Evolutionary conservation across 306 rosid species (phyloP), one percentile per base, ranked within the genome.

Genomic region (Malus asiatica): DNA sequence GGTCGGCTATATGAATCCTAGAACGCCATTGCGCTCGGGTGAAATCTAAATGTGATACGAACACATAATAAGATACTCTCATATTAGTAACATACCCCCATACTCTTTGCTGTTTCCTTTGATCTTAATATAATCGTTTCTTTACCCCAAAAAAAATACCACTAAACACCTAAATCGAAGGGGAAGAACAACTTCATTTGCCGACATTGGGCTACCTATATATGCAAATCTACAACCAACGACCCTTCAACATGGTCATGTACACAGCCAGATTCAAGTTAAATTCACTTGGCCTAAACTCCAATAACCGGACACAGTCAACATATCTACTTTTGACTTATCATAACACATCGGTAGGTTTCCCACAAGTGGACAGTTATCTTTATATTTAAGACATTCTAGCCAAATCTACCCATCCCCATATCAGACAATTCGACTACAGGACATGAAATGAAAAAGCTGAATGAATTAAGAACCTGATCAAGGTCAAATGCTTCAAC

Each of bases 401-500:
- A 23, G 61, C 23, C 10, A 13, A 23, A 11, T 11, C 59, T 61
- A 71, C 13, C 27, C 40, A 42, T 25, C 14, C 53, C 44, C 52
- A 13, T 53, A 3, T 51, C 42, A 10, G 29, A 58, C 73, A 45
- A 69, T 30, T 52, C 44, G 25, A 51, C 68, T 40, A 23, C 35
- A 52, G 58, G 22, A 59, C 15, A 58, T 44, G 18, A 78, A 71
- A 9, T 3, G 22, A 58, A 69, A 74, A 18, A 1, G 73, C 38
- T 12, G 69, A 30, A 77, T 6, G 27, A 5, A 27, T 22, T 53
- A 81, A 81, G 60, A 82, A 96, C 99, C 98, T 71, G 78, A 53
- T 91, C 86, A 67, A 89, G 82, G 76, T 89, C 89, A 12, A 77
- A 32, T 1, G 78, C 61, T 79, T 89, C 92, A 69, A 85, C 52